Evolutionary conservation across 495 filamentous ascomycete species (phyloP), one percentile per base, ranked within the genome.

Genomic region (Tuber indicum): DNA sequence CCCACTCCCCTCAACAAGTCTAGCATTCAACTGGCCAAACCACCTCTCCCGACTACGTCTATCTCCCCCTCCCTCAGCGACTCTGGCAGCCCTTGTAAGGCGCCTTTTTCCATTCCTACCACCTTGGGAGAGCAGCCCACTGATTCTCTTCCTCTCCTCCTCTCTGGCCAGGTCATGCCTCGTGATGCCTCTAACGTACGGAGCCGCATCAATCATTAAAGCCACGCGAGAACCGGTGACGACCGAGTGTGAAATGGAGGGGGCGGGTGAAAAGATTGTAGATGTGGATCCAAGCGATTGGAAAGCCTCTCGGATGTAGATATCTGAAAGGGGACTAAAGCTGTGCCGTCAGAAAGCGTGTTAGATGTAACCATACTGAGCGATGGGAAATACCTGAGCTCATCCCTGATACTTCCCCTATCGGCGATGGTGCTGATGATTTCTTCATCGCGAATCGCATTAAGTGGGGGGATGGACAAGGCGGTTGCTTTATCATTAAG

Each of bases 171-270:
- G 85, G 77, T 97, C 95, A 81, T 92, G 92, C 0, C 89, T 85
- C 43, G 93, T 90, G 78, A 98, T 97, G 16, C 87, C 86, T 32
- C 96, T 91, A 36, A 97, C 88, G 79, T 92, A 98, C 0, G 94
- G 95, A 0, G 92, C 93, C 10, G 97, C 84, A 76, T 99, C 96
- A 70, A 91, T 87, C 7, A 86, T 86, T 47, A 97, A 88, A 14
- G 89, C 85, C 4, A 85, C 81, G 58, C 90, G 81, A 0, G 90
- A 89, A 49, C 92, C 88, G 75, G 96, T 92, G 76, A 97, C 92
- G 0, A 90, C 87, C 0, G 92, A 81, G 62, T 81, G 75, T 36
- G 73, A 78, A 49, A 93, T 0, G 89, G 86, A 75, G 86, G 87
- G 42, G 85, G 83, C 74, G 84, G 86, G 58, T 83, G 84, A 32